These are phyloP conservation scores for Rhipidocladum racemiflorum DNA, from an alignment of 176 grass and related monocot genomes.

Conservation along the genomic window DNA sequence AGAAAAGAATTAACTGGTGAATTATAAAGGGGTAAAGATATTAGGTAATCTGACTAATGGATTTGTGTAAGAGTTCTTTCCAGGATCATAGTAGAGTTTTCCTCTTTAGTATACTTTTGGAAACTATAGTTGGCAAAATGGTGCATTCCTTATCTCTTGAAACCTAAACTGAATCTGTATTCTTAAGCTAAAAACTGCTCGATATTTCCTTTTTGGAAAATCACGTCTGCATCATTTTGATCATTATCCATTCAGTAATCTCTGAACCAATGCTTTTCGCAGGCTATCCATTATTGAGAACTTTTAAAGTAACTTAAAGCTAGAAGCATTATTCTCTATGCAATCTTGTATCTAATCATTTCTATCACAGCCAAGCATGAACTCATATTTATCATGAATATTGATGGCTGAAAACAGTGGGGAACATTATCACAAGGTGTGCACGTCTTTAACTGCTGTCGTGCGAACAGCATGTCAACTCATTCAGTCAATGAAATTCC, in stretches of 20 bases:
- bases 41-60: neutral
- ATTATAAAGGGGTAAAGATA: too few relatives aligned
- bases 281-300: neutral
- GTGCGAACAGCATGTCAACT: slow-evolving; percentile 18
- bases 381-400: slow-evolving; percentile 35
- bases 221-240: neutral
- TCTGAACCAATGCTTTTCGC: neutral
- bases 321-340: slow-evolving; percentile 28
- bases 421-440: slow-evolving; percentile 17
- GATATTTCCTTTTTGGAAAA: neutral
- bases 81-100: neutral
- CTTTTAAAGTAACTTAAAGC: slow-evolving; percentile 11
- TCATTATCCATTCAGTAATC: neutral
- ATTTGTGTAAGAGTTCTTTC: neutral
- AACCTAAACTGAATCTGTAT: neutral
- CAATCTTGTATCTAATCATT: slow-evolving; percentile 33
- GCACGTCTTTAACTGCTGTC: slow-evolving; percentile 14
- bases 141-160: neutral
- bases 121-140: neutral
- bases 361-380: slow-evolving; percentile 28
- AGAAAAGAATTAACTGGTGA: too few relatives aligned
- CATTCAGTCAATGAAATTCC: slow-evolving; percentile 30
- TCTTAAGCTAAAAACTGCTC: neutral
- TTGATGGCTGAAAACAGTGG: slow-evolving; percentile 11
- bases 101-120: slow-evolving; percentile 4